Evolutionary conservation across 345 rosid genomes (phyloP), one percentile per base, ranked within the genome.

Genomic region (Physaria fendleri): DNA sequence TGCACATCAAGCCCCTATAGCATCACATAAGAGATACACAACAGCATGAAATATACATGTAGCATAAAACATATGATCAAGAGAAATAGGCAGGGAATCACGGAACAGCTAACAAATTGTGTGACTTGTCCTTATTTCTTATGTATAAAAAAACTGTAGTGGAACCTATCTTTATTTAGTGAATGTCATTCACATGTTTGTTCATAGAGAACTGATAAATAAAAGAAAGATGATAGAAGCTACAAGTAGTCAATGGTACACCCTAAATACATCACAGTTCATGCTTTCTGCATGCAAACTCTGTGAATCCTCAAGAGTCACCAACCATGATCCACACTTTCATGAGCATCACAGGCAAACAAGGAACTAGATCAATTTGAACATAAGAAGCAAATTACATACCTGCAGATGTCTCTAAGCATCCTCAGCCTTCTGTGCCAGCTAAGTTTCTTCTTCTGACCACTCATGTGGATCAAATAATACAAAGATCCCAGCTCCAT

Each of bases 391-490:
- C 46, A 43, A 69, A 62, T 46, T 12, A 68, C 69, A 56, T 56
- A 94, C 97, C 99, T 90, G 95, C 99, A 87, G 50, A 94, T 87
- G 71, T 94, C 99, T 41, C 88, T 82, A 50, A 90, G 75, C 96
- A 94, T 87, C 76, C 84, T 84, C 46, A 94, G 82, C 78, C 71
- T 77, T 72, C 85, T 80, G 49, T 87, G 82, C 99, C 97, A 84
- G 70, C 76, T 90, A 72, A 87, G 87, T 76, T 74, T 85, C 77
- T 84, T 94, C 77, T 87, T 94, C 74, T 87, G 99, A 48, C 95
- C 95, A 72, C 96, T 94, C 71, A 78, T 74, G 68, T 94, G 99
- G 73, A 90, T 90, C 82, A 90, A 74, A 78, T 77, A 74, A 62
- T 85, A 90, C 73, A 90, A 68, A 23, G 99, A 90, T 41, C 99